Evolutionary conservation across 371 early-diverging fungal species (phyloP), one percentile per base, ranked within the genome.

Genomic region (Mortierella sp.): DNA sequence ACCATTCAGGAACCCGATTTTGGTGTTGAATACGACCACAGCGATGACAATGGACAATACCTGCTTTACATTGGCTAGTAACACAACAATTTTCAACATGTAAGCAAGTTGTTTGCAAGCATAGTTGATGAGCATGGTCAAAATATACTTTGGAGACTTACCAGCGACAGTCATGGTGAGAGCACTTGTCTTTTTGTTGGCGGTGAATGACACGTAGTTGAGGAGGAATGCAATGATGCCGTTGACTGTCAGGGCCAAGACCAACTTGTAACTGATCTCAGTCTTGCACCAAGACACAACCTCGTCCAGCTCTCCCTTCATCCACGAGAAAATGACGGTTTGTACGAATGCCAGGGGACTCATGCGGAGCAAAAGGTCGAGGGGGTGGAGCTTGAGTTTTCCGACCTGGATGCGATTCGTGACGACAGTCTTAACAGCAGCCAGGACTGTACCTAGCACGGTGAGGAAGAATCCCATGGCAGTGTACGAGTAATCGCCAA

Each of bases 151-250:
- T 41, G 3, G 38, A 14, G n/a, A 3, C 64, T 78, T 80, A 80
- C 89, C 94, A 47, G 95, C 94, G 10, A 95, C 95, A 0, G 94
- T 91, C 92, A 95, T 94, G 23, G 92, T 93, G 58, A 96, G 80
- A 6, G 95, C 92, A 45, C 90, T 86, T 19, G 94, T 93, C 72
- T 90, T 89, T 73, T 90, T 91, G 81, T 92, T 94, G 30, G 95
- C 94, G 0, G 91, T 90, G 66, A 96, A 95, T 48, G 90, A 90
- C 39, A 90, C 91, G 28, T 88, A 82, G 81, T 95, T 94, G 63
- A 95, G 82, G 64, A 83, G 84, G 80, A 96, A 95, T 2, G 96
- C 96, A 58, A 95, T 83, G 14, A 87, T 65, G 24, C 94, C 94
- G 63, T 96, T 95, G 52, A 90, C 62, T 8, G 85, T 51, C 27